These are phyloP conservation scores for Termitomyces titanicus DNA, from an alignment of 768 basidiomycete genomes.

Conservation along the genomic window DNA sequence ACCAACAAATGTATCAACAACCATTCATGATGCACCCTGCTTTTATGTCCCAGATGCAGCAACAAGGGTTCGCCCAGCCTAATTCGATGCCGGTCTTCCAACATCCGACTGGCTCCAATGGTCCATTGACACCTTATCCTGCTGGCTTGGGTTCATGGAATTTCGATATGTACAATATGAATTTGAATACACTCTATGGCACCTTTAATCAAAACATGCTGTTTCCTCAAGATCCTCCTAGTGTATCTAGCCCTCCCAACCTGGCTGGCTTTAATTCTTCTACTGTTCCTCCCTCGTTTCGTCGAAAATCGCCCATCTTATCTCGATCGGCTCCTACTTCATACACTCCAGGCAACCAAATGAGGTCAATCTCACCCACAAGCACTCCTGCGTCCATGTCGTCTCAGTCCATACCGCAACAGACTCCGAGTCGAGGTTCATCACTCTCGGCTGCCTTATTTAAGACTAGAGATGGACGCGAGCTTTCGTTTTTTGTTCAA, in stretches of 20 bases:
- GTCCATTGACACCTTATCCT: not conserved
- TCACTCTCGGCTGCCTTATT: conserved; percentile 37
- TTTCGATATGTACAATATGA: conserved; percentile 1
- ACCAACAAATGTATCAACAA: conserved; percentile 5
- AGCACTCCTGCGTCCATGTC: conserved; percentile 1
- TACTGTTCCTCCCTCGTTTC: conserved; percentile 13
- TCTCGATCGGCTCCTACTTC: conserved; percentile 10
- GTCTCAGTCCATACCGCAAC: conserved; percentile 1
- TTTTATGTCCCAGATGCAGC: conserved; percentile 5
- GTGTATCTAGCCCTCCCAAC: not conserved
- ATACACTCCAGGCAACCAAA: conserved; percentile 2
- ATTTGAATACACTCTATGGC: not conserved
- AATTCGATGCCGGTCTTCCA: conserved; percentile 2
- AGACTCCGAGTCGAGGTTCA: conserved; percentile 2
- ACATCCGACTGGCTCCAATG: not conserved
- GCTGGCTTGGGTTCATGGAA: not conserved
- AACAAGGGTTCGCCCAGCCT: not conserved
- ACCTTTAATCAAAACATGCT: conserved; percentile 2
- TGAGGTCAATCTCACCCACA: conserved; percentile 9
- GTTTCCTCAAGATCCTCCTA: not conserved
- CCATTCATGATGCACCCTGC: conserved; percentile 4
- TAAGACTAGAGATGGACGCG: conserved; percentile 33
- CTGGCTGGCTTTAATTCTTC: conserved; percentile 4
- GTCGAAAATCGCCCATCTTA: conserved; percentile 10
- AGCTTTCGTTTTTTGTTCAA: conserved; percentile 61